A percentile compares a stretch with the other conserved stretches of the same genome.
These are phyloP conservation scores for Claviceps sp. DNA, from an alignment of 2,329 filamentous ascomycete species.

Conservation along the genomic window DNA sequence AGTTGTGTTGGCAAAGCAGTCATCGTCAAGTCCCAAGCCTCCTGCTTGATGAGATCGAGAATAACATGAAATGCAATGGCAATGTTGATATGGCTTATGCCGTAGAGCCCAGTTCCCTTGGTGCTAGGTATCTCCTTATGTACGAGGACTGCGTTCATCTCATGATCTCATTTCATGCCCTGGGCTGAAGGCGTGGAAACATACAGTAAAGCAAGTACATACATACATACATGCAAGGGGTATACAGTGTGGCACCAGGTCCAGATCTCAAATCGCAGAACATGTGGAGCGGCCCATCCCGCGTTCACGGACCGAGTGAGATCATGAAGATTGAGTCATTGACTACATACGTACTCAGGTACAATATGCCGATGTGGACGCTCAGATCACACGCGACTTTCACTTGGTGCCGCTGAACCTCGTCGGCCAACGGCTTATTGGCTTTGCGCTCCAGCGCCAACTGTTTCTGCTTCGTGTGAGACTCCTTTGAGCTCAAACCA, in stretches of 20 bases:
- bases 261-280: background rate
- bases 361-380: too few relatives aligned
- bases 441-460: constrained; percentile 80
- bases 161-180: background rate
- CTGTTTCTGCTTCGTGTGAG: constrained; percentile 85
- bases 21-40: background rate
- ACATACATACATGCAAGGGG: too few relatives aligned
- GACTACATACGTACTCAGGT: too few relatives aligned
- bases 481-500: constrained; percentile 55
- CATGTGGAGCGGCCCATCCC: background rate
- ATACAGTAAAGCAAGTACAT: background rate
- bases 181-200: background rate
- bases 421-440: constrained; percentile 80
- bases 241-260: background rate
- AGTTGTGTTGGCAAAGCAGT: background rate
- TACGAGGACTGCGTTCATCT: background rate
- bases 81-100: too few relatives aligned
- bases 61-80: too few relatives aligned
- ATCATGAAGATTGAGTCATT: too few relatives aligned
- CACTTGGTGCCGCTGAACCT: too few relatives aligned
- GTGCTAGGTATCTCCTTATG: too few relatives aligned
- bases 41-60: too few relatives aligned
- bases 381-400: too few relatives aligned
- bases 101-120: too few relatives aligned
- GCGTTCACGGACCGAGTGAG: too few relatives aligned